These are phyloP conservation scores for Oryza coarctata DNA, from an alignment of 176 grass and related monocot genomes.

Conservation along the genomic window DNA sequence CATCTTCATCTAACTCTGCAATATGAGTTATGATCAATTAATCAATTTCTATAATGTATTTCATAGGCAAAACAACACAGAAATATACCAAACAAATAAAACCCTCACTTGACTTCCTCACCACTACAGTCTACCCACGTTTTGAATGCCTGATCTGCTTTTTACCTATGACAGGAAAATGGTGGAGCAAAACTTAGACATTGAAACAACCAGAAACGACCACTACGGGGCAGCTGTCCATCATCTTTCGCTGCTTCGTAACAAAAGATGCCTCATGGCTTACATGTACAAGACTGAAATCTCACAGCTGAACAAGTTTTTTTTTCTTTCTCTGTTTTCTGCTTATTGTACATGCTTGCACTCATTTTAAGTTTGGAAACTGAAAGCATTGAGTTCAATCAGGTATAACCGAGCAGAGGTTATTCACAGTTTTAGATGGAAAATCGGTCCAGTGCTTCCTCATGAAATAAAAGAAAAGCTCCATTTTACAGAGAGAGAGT, in stretches of 20 bases:
- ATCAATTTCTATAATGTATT: not conserved
- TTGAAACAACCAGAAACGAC: slow-evolving; percentile 81
- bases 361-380: not conserved
- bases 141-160: not conserved
- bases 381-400: slow-evolving; percentile 23
- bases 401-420: slow-evolving; percentile 88
- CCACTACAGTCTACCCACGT: not conserved
- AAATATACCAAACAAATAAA: not conserved
- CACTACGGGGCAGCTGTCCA: slow-evolving; percentile 92
- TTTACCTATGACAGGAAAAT: slow-evolving; percentile 69
- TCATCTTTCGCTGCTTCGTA: slow-evolving; percentile 87
- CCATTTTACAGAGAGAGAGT: slow-evolving; percentile 84
- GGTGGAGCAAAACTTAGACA: slow-evolving; percentile 79
- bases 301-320: not conserved
- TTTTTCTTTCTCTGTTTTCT: not conserved
- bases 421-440: slow-evolving; percentile 96
- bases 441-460: slow-evolving; percentile 82
- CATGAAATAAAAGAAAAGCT: slow-evolving; percentile 92
- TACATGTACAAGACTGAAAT: slow-evolving; percentile 62
- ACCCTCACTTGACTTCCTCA: not conserved
- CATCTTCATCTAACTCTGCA: not conserved
- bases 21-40: not conserved
- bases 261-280: slow-evolving; percentile 98
- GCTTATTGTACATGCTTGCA: not conserved
- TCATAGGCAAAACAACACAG: not conserved